phyloP scores from a whole-genome alignment of 2,329 filamentous ascomycete species.

The Tothia fuscella region DNA sequence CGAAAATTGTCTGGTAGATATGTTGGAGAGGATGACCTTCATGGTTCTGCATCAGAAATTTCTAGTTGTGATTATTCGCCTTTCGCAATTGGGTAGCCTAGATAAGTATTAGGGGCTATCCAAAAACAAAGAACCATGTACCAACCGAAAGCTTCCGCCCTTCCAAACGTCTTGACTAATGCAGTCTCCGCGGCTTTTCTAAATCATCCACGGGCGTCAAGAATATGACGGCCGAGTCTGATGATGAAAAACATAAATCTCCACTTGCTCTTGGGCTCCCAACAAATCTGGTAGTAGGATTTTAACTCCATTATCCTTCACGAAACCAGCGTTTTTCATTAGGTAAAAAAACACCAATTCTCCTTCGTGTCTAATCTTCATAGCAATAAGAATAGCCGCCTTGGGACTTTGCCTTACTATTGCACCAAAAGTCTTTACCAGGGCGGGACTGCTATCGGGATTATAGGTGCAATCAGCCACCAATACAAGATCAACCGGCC shows the following conservation, averaged over 20 bases:
- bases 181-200: no score
- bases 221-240: constrained; percentile 3
- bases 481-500: constrained; percentile 47
- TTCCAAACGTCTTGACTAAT: no score
- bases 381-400: constrained; percentile 45
- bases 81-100: no score
- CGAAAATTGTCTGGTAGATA: no score
- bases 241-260: constrained; percentile 8
- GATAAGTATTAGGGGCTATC: no score
- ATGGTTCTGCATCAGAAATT: no score
- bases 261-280: not conserved
- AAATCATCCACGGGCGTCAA: no score
- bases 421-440: constrained; percentile 45
- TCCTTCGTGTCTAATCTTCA: constrained; percentile 56
- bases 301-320: constrained; percentile 1
- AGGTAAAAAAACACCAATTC: constrained; percentile 55
- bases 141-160: no score
- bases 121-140: no score
- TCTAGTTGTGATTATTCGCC: no score
- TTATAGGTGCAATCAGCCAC: constrained; percentile 67
- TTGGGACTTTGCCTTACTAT: constrained; percentile 37
- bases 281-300: constrained; percentile 1
- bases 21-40: no score
- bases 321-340: constrained; percentile 23
- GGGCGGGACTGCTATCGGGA: constrained; percentile 49